Base-by-base conservation (phyloP, 768 basidiomycete species). In the Scleroderma bovista region DNA sequence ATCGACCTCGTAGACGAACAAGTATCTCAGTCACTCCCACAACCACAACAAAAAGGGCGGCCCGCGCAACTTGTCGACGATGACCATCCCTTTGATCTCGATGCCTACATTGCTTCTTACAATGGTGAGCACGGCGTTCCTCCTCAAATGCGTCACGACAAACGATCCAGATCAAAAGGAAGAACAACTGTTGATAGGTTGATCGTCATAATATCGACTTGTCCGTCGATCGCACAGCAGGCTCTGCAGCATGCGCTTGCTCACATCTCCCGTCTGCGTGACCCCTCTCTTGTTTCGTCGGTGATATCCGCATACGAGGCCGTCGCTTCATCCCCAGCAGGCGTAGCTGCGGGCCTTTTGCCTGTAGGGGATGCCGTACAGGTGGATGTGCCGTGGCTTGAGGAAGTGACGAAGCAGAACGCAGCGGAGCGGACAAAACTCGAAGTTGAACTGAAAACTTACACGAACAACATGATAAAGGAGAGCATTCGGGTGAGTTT, bases 391-490 rank as follows among this genome's bases (percentile, higher is more conserved):
- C 74, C 71, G 11, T 96, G 92, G 93, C 68, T 81, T 16, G 88
- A 93, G 38, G 80, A 84, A 57, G 77, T 71, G 24, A 71, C 73
- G 38, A 73, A 77, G 52, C 81, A 77, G 66, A 91, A 88, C 59
- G 71, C 75, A 53, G 77, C 78, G n/a, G 91, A 94, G 62, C 75
- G 74, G 51, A 79, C 77, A n/a, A 90, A 86, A 65, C 72, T 96
- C 51, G 94, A 96, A 71, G 86, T 93, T 6, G 95, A 98, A 65
- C 73, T 97, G 62, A 94, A 93, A 78, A 90, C 87, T 11, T 97
- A 97, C 62, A 78, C 84, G 56, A 93, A 89, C 59, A 98, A 96
- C 65, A 86, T 97, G 84, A 96, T 98, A 75, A 98, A 96, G 69
- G 95, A 98, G 77, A 93, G 90, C 75, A 94, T 96, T 58, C 75